phyloP scores from a whole-genome alignment of 2,329 filamentous ascomycete species.

The Thelonectria blattea region DNA sequence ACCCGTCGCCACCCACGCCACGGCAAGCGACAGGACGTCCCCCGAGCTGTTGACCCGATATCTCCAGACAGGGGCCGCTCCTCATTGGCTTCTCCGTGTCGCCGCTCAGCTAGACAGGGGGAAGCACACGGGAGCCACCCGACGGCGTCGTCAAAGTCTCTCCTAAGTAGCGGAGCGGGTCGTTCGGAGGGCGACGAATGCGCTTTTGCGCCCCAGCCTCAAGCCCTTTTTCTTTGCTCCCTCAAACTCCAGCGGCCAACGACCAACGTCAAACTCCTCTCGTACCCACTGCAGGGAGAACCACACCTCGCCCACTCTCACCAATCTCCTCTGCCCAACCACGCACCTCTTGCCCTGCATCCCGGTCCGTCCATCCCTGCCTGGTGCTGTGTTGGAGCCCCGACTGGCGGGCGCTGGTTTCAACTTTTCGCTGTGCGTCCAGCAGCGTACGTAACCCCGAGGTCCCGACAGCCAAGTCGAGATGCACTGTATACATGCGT shows the following conservation, averaged over 20 bases:
- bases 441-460: constrained; percentile 14
- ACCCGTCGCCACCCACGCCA: neutral
- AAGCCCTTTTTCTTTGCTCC: too few species aligned
- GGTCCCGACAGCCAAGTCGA: neutral
- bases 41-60: neutral
- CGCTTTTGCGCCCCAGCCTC: constrained; percentile 9
- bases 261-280: neutral
- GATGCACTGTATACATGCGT: neutral
- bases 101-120: constrained; percentile 12
- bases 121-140: constrained; percentile 10
- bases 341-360: neutral
- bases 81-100: neutral
- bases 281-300: neutral
- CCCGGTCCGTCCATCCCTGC: constrained; percentile 11
- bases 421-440: constrained; percentile 6
- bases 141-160: constrained; percentile 12
- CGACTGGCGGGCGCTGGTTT: constrained; percentile 17
- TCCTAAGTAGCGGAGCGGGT: constrained; percentile 6
- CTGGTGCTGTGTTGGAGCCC: constrained; percentile 5
- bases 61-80: neutral
- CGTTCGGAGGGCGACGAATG: constrained; percentile 13
- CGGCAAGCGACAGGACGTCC: neutral
- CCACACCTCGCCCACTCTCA: constrained; percentile 1
- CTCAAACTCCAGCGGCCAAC: constrained; percentile 1
- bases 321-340: constrained; percentile 6